These are phyloP conservation scores for Xylaria sp. DNA, from an alignment of 2,329 filamentous ascomycete species.

Conservation along the genomic window DNA sequence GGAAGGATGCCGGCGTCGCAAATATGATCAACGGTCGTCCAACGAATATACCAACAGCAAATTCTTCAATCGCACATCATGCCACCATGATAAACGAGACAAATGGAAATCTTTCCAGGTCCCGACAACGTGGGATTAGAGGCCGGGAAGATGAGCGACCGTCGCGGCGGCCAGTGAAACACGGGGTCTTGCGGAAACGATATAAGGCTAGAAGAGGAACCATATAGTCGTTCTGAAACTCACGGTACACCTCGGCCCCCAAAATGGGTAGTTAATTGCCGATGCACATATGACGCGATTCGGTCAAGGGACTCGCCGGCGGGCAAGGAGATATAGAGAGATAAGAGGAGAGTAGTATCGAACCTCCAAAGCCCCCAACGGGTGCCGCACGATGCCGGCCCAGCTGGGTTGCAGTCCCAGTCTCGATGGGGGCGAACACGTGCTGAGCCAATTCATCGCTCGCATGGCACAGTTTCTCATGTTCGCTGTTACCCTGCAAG, in stretches of 20 bases:
- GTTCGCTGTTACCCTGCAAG: slow-evolving; percentile 13
- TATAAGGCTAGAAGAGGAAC: slow-evolving; percentile 28
- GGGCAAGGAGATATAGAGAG: slow-evolving; percentile 1
- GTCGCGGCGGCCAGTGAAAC: slow-evolving; percentile 29
- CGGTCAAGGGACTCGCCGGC: slow-evolving; percentile 19
- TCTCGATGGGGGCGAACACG: slow-evolving; percentile 29
- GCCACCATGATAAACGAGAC: slow-evolving; percentile 2
- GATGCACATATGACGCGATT: slow-evolving; percentile 7
- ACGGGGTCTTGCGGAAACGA: slow-evolving; percentile 9
- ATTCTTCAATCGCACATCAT: background rate
- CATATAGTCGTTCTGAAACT: slow-evolving; percentile 17
- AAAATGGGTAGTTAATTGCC: slow-evolving; percentile 22
- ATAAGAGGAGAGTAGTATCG: background rate
- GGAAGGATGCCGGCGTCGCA: slow-evolving; percentile 43
- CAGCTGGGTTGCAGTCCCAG: slow-evolving; percentile 1
- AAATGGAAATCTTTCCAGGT: slow-evolving; percentile 1
- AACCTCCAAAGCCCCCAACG: slow-evolving; percentile 20
- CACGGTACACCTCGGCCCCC: slow-evolving; percentile 25
- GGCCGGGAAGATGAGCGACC: slow-evolving; percentile 28
- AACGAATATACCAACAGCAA: slow-evolving; percentile 34
- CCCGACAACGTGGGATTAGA: slow-evolving; percentile 27
- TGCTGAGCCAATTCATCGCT: slow-evolving; percentile 31
- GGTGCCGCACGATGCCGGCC: slow-evolving; percentile 7
- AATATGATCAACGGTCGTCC: slow-evolving; percentile 36
- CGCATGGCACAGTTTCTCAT: slow-evolving; percentile 13